These are phyloP conservation scores for Yamadazyma friedrichii DNA, from an alignment of 1,139 yeast species.

Conservation along the genomic window DNA sequence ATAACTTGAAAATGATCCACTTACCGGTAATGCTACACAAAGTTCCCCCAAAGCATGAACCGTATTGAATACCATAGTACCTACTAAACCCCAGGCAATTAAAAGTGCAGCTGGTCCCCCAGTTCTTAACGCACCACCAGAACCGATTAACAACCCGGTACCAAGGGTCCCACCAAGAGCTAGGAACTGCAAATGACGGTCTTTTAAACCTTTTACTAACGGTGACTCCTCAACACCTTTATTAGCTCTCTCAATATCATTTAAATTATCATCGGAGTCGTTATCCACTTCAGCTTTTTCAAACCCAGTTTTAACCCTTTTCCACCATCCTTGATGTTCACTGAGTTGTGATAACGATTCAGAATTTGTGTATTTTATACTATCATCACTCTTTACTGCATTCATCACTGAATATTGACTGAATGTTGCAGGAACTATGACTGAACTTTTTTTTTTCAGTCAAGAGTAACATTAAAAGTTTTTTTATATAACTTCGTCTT, in stretches of 20 bases:
- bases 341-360: background rate
- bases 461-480: background rate
- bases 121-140: conserved; percentile 60
- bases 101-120: conserved; percentile 85
- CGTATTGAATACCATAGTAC: conserved; percentile 69
- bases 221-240: conserved; percentile 30
- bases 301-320: conserved; percentile 34
- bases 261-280: conserved; percentile 7
- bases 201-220: conserved; percentile 38
- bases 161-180: conserved; percentile 69
- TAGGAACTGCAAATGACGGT: conserved; percentile 60
- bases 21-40: conserved; percentile 74
- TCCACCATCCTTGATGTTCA: conserved; percentile 16
- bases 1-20: conserved; percentile 77
- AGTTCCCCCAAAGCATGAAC: conserved; percentile 86
- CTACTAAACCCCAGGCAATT: conserved; percentile 66
- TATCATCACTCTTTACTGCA: background rate
- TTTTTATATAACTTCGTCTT: too few species aligned
- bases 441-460: background rate
- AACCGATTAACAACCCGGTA: conserved; percentile 71
- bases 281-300: conserved; percentile 21
- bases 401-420: background rate
- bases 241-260: conserved; percentile 30
- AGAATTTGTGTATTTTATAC: conserved; percentile 2
- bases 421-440: background rate